Percentiles rank a stretch among this genome's conserved stretches.
phyloP scores from a whole-genome alignment of 2,329 filamentous ascomycete species.

The Alternaria sp. region DNA sequence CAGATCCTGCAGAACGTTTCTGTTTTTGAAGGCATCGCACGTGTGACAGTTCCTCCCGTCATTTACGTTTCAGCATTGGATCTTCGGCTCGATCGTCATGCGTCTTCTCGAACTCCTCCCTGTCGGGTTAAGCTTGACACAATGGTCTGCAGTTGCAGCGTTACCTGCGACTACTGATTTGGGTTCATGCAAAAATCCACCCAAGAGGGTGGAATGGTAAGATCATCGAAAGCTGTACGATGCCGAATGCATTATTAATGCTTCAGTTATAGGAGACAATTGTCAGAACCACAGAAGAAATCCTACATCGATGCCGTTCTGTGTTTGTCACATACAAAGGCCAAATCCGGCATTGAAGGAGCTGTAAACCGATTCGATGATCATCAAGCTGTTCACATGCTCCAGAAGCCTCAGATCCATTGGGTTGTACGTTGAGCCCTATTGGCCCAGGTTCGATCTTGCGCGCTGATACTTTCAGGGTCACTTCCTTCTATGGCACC shows the following conservation, averaged over 20 bases:
- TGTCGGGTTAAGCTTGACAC: conserved; percentile 11
- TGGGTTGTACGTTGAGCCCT: conserved; percentile 18
- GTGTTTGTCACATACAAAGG: conserved; percentile 25
- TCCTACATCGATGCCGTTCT: conserved; percentile 32
- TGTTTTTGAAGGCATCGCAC: background rate
- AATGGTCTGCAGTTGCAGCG: conserved; percentile 12
- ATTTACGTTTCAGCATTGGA: background rate
- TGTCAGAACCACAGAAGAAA: conserved; percentile 21
- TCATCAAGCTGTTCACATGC: conserved; percentile 27
- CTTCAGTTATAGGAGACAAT: conserved; percentile 19
- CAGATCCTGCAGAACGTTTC: background rate
- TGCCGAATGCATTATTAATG: background rate
- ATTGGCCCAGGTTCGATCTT: background rate
- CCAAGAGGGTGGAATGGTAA: conserved; percentile 24
- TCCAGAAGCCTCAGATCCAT: conserved; percentile 31
- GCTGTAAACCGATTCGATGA: conserved; percentile 33
- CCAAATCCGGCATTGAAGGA: conserved; percentile 22
- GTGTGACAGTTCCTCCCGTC: background rate
- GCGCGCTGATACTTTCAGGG: background rate
- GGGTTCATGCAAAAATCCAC: conserved; percentile 17
- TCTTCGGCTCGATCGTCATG: background rate
- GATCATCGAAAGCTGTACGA: background rate
- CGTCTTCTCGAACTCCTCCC: background rate
- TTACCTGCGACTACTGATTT: background rate
- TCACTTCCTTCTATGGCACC: conserved; percentile 31